phyloP scores from a whole-genome alignment of 495 filamentous ascomycete species.

The Aspergillus asperescens region DNA sequence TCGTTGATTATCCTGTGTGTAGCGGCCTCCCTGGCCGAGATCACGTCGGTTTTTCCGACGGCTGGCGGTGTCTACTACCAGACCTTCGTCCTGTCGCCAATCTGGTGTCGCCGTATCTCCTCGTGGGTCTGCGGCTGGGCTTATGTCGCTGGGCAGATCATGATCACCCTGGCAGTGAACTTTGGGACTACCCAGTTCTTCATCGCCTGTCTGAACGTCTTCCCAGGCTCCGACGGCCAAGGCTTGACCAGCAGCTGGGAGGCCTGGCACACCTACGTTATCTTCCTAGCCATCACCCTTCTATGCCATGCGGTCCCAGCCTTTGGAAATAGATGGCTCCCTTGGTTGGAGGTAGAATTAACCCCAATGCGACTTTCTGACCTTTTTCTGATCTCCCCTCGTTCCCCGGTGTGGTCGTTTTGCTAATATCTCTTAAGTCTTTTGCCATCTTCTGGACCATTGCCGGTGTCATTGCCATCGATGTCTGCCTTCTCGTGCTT shows the following conservation, averaged over 20 bases:
- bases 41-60: constrained; percentile 67
- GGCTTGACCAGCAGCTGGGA: constrained; percentile 23
- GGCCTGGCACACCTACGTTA: constrained; percentile 47
- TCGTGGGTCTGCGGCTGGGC: constrained; percentile 68
- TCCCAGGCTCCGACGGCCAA: constrained; percentile 36
- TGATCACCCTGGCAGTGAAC: constrained; percentile 35
- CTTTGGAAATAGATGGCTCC: constrained; percentile 22
- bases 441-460: constrained; percentile 57
- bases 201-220: constrained; percentile 26
- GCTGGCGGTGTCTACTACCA: constrained; percentile 68
- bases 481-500: constrained; percentile 54
- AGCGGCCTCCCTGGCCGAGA: constrained; percentile 68
- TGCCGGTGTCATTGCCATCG: constrained; percentile 54
- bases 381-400: background rate
- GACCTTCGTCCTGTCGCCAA: constrained; percentile 56
- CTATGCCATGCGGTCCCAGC: constrained; percentile 28
- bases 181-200: constrained; percentile 24
- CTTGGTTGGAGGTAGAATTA: constrained; percentile 38
- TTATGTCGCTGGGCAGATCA: constrained; percentile 60
- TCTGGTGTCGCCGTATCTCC: constrained; percentile 49
- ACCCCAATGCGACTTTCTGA: constrained; percentile 31
- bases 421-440: constrained; percentile 39
- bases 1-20: constrained; percentile 66
- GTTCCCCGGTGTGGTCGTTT: constrained; percentile 6
- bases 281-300: constrained; percentile 54